These are phyloP conservation scores for Salix exigua DNA, from an alignment of 345 rosid genomes.

Conservation along the genomic window DNA sequence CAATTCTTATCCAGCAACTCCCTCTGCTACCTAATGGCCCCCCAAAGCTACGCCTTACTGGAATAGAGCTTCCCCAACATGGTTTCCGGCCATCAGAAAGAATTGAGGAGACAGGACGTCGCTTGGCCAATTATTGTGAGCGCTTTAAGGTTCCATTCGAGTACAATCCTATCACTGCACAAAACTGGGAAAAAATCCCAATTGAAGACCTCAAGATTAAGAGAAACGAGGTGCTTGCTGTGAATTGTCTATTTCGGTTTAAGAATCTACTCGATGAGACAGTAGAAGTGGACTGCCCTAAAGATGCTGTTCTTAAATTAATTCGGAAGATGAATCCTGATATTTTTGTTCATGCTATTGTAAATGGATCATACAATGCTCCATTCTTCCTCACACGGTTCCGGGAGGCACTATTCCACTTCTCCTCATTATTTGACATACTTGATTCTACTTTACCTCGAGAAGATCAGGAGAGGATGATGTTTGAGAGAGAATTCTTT, in stretches of 20 bases:
- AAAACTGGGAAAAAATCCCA: conserved; percentile 73
- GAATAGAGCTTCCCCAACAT: conserved; percentile 89
- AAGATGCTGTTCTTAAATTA: conserved; percentile 53
- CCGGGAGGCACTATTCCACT: conserved; percentile 87
- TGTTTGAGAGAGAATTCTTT: conserved; percentile 64
- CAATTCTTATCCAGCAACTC: conserved; percentile 65
- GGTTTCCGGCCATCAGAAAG: conserved; percentile 90
- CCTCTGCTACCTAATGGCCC: conserved; percentile 48
- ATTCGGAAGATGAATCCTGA: conserved; percentile 67
- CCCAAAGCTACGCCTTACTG: conserved; percentile 81
- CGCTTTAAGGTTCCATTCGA: conserved; percentile 71
- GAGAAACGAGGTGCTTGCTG: conserved; percentile 50
- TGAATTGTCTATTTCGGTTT: conserved; percentile 63
- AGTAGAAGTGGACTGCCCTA: conserved; percentile 53
- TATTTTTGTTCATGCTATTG: conserved; percentile 55
- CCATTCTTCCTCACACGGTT: conserved; percentile 88
- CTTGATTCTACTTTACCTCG: conserved; percentile 72
- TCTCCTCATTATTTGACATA: conserved; percentile 87
- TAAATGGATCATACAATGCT: conserved; percentile 72
- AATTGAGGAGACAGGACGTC: conserved; percentile 83
- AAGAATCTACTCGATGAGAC: conserved; percentile 81
- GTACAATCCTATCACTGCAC: conserved; percentile 72
- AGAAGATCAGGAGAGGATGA: conserved; percentile 67
- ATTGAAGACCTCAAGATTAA: conserved; percentile 67
- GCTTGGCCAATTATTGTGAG: conserved; percentile 78